Evolutionary conservation across 2,329 filamentous ascomycete genomes (phyloP).

Genomic region (Fusarium armeniacum): DNA sequence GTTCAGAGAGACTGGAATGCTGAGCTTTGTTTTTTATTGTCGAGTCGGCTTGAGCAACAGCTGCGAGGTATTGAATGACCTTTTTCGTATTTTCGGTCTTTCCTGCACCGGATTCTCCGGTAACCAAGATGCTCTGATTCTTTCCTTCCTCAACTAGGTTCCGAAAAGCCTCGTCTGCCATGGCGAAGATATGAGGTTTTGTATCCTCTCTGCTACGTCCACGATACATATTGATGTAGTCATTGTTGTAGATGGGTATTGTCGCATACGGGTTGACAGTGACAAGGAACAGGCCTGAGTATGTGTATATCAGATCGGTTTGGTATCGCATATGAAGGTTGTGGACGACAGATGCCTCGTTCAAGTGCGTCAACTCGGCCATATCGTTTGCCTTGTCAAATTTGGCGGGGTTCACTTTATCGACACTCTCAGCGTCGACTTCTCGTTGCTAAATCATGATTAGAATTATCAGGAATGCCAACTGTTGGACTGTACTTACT

Average conservation of each 20-base stretch:
- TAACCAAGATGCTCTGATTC: constrained; percentile 98
- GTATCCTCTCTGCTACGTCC: constrained; percentile 92
- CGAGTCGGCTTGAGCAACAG: constrained; percentile 88
- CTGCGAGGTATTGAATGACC: constrained; percentile 97
- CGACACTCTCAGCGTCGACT: constrained; percentile 86
- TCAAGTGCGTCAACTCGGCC: constrained; percentile 97
- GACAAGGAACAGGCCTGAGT: constrained; percentile 96
- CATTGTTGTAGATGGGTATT: constrained; percentile 93
- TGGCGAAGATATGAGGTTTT: constrained; percentile 96
- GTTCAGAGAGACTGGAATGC: constrained; percentile 91
- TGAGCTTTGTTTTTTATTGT: constrained; percentile 71
- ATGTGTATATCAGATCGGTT: constrained; percentile 96
- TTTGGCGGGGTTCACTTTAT: constrained; percentile 99
- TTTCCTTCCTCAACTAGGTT: constrained; percentile 95
- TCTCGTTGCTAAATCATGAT: constrained; percentile 78
- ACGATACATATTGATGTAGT: constrained; percentile 99
- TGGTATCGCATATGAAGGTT: constrained; percentile 97
- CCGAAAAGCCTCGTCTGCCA: constrained; percentile 96
- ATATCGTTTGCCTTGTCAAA: constrained; percentile 99
- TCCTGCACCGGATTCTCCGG: constrained; percentile 96
- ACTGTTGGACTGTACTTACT: constrained; percentile 64
- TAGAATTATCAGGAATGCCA: constrained; percentile 21
- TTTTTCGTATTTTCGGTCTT: constrained; percentile 99
- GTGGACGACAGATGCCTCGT: constrained; percentile 97
- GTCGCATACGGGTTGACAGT: constrained; percentile 97